Conservation (phyloP, 257 asterid genomes). For the Petunia secreta region DNA sequence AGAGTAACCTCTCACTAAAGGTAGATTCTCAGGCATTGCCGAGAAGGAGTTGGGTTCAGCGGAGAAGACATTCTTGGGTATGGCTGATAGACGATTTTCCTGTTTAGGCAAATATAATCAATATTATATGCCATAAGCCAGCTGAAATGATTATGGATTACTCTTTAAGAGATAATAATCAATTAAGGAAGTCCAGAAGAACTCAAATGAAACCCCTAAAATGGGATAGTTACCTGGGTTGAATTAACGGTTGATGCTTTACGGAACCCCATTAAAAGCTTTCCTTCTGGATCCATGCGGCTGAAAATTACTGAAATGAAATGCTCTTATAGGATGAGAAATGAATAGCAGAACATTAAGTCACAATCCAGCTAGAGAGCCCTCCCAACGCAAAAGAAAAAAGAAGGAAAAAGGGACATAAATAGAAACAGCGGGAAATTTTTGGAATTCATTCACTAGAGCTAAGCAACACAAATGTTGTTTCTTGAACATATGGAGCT, state of each 20-base stretch:
- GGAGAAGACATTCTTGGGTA: slow-evolving; percentile 51
- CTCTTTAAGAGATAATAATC: too few species aligned
- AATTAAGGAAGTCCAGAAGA: too few species aligned
- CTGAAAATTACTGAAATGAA: slow-evolving; percentile 84
- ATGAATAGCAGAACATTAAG: neutral
- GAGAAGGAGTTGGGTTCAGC: slow-evolving; percentile 61
- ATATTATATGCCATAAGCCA: neutral
- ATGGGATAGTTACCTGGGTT: slow-evolving; percentile 51
- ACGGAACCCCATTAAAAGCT: slow-evolving; percentile 93
- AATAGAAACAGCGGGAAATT: neutral
- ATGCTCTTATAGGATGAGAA: slow-evolving; percentile 32
- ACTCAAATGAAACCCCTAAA: neutral
- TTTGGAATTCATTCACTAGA: slow-evolving; percentile 15
- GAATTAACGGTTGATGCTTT: slow-evolving; percentile 67
- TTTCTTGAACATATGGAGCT: slow-evolving; percentile 12
- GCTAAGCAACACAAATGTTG: neutral
- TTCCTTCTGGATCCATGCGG: slow-evolving; percentile 98
- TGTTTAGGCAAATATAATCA: slow-evolving; percentile 18
- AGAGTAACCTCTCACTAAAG: slow-evolving; percentile 61
- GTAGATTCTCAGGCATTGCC: slow-evolving; percentile 60
- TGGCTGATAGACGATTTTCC: slow-evolving; percentile 48
- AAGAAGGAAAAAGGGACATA: neutral
- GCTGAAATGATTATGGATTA: neutral
- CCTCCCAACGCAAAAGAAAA: neutral
- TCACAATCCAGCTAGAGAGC: neutral